phyloP scores from a whole-genome alignment of 257 asterid genomes.

The Nicotiana benthamiana region DNA sequence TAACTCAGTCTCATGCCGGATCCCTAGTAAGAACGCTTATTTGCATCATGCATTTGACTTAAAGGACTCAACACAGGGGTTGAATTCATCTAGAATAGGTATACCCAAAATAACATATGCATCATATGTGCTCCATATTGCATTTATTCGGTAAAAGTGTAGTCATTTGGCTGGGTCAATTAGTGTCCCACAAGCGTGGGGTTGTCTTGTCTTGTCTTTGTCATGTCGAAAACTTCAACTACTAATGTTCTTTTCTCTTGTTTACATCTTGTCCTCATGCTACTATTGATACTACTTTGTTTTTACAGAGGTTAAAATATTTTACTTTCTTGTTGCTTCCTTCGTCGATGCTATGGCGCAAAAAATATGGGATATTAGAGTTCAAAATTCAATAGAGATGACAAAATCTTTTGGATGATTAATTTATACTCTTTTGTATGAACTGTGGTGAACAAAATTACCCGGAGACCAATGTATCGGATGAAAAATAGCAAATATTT shows the following conservation, averaged over 20 bases:
- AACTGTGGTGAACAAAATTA: neutral
- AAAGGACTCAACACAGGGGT: too few species aligned
- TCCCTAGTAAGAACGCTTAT: too few species aligned
- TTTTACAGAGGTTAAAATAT: conserved; percentile 18
- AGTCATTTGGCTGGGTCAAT: too few species aligned
- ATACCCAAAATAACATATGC: too few species aligned
- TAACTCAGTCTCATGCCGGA: too few species aligned
- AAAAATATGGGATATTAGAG: too few species aligned
- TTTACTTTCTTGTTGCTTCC: conserved; percentile 24
- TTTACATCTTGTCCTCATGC: neutral
- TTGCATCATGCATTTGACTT: too few species aligned
- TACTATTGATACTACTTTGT: neutral
- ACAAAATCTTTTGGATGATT: too few species aligned
- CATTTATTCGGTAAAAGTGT: too few species aligned
- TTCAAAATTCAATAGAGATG: too few species aligned
- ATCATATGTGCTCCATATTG: too few species aligned
- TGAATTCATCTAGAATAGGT: too few species aligned
- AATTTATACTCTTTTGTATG: neutral
- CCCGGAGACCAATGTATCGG: neutral
- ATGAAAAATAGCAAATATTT: neutral
- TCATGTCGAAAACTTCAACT: conserved; percentile 16
- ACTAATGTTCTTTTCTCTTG: neutral
- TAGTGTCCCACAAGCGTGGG: conserved; percentile 18
- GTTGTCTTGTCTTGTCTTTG: conserved; percentile 19
- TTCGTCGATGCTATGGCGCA: neutral